A percentile compares a stretch with the other conserved stretches of the same genome.
These are phyloP conservation scores for Trichodelitschia bisporula DNA, from an alignment of 495 filamentous ascomycete genomes.

Conservation along the genomic window DNA sequence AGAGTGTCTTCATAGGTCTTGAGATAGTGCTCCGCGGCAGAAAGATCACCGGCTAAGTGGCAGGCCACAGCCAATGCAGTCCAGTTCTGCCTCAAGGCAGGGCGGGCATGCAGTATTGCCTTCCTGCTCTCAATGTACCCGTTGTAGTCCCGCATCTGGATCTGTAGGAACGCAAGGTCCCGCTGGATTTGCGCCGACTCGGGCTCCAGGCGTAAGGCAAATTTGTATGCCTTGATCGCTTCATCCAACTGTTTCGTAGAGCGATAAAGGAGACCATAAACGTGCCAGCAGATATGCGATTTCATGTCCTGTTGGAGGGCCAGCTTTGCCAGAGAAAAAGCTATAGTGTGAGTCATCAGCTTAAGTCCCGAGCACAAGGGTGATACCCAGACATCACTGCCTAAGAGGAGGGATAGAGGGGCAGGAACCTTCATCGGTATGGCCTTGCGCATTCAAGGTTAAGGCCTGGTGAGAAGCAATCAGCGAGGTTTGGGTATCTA, in stretches of 20 bases:
- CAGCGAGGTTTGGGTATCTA: no score
- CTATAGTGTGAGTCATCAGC: no score
- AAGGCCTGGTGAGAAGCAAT: no score
- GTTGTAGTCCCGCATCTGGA: slow-evolving; percentile 89
- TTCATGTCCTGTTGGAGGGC: slow-evolving; percentile 90
- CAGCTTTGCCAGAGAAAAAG: slow-evolving; percentile 73
- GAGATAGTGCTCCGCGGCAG: slow-evolving; percentile 72
- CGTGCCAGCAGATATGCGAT: slow-evolving; percentile 98
- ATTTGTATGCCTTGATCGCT: slow-evolving; percentile 96
- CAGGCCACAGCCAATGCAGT: slow-evolving; percentile 82
- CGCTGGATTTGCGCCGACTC: slow-evolving; percentile 84
- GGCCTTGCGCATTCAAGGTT: slow-evolving; percentile 76
- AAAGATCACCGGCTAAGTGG: slow-evolving; percentile 63
- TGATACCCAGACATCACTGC: no score
- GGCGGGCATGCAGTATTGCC: slow-evolving; percentile 60
- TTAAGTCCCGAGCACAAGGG: no score
- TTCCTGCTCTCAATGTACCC: slow-evolving; percentile 76
- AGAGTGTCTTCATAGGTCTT: slow-evolving; percentile 82
- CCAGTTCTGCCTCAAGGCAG: slow-evolving; percentile 73
- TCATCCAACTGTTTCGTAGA: slow-evolving; percentile 93
- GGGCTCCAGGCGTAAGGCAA: slow-evolving; percentile 74
- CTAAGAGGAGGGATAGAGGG: no score
- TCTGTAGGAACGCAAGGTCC: slow-evolving; percentile 75
- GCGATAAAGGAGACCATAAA: slow-evolving; percentile 87
- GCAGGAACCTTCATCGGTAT: slow-evolving; percentile 76